These are phyloP conservation scores for Aspergillus avenaceus DNA, from an alignment of 495 filamentous ascomycete species.

Conservation along the genomic window DNA sequence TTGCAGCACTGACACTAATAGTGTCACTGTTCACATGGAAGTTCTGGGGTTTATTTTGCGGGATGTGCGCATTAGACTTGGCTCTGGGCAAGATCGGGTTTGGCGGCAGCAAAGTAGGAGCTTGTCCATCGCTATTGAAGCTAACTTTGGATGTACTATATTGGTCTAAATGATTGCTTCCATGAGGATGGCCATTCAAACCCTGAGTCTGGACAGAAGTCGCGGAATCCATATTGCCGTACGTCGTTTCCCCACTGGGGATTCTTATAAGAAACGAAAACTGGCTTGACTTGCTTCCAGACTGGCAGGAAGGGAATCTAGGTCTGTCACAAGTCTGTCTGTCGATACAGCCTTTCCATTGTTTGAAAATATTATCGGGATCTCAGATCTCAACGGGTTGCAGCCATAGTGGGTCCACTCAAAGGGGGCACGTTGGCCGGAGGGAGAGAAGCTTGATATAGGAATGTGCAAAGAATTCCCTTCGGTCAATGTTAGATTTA, in stretches of 20 bases:
- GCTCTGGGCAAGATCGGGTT: neutral
- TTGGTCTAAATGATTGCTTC: constrained; percentile 7
- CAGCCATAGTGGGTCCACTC: constrained; percentile 22
- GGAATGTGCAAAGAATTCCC: constrained; percentile 9
- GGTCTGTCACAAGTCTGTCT: neutral
- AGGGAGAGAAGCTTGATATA: constrained; percentile 11
- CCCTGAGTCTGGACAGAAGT: constrained; percentile 10
- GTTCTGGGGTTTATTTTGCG: neutral
- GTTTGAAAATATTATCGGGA: constrained; percentile 1
- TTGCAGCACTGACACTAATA: neutral
- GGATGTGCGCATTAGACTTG: constrained; percentile 1
- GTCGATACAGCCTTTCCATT: constrained; percentile 4
- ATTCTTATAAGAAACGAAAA: too few species aligned
- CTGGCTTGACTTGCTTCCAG: too few species aligned
- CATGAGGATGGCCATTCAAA: constrained; percentile 9
- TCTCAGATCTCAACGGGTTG: constrained; percentile 13
- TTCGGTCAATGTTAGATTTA: constrained; percentile 11
- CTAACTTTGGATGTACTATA: constrained; percentile 4
- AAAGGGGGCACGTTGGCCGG: constrained; percentile 8
- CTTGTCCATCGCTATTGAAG: neutral
- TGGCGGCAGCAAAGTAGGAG: constrained; percentile 3
- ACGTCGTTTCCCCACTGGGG: too few species aligned
- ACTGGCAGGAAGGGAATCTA: neutral
- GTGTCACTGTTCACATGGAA: neutral
- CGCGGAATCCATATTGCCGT: constrained; percentile 10